Conservation (phyloP, 345 rosid genomes). For the Draba incana region DNA sequence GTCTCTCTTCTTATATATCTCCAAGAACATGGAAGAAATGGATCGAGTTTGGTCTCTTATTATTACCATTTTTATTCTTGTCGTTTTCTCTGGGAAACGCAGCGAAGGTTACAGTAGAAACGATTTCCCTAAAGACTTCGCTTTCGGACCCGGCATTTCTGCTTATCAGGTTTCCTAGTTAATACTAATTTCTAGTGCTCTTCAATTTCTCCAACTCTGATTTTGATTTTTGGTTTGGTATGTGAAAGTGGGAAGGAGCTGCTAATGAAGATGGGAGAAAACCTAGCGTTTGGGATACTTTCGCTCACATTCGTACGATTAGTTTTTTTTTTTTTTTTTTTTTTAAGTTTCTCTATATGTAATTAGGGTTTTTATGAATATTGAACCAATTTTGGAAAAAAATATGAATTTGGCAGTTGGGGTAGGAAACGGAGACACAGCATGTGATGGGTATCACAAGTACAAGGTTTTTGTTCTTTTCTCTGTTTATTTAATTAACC, state of each 20-base stretch:
- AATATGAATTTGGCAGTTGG: constrained; percentile 3
- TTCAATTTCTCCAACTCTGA: too few species aligned
- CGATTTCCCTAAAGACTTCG: constrained; percentile 58
- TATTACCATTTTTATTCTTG: background rate
- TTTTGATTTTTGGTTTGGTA: too few species aligned
- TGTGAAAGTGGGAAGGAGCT: constrained; percentile 60
- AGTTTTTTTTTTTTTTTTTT: background rate
- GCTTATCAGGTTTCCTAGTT: constrained; percentile 60
- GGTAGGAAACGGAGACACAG: constrained; percentile 49
- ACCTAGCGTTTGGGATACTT: constrained; percentile 64
- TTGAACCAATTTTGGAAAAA: too few species aligned
- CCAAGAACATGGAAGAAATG: background rate
- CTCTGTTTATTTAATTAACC: too few species aligned
- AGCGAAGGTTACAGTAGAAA: constrained; percentile 41
- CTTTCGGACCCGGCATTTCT: constrained; percentile 57
- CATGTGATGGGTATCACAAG: constrained; percentile 65
- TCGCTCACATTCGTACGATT: constrained; percentile 45
- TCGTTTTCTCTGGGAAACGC: background rate
- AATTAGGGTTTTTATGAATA: too few species aligned
- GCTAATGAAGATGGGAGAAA: constrained; percentile 57
- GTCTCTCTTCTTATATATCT: too few species aligned
- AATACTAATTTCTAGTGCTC: too few species aligned
- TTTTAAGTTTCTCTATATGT: too few species aligned
- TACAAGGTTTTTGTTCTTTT: too few species aligned
- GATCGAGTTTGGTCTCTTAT: background rate